Percentiles rank a stretch among this genome's conserved stretches.
Evolutionary conservation across 306 rosid genomes (phyloP).

Genomic region (Corylus americana): DNA sequence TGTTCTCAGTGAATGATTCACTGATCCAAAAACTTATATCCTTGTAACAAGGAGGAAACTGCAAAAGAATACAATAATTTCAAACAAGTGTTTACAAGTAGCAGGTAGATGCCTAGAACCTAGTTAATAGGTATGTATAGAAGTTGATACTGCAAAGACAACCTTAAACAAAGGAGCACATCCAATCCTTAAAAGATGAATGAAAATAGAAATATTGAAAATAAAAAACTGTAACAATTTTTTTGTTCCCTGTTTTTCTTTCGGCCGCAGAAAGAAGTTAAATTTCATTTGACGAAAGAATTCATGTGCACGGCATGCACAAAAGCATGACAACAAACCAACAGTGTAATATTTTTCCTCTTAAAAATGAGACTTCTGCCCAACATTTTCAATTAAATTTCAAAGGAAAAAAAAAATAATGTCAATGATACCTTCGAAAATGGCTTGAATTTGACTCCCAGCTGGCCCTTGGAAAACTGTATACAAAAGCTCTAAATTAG

Average conservation of each 20-base stretch:
- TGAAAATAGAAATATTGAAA: no score
- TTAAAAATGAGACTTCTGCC: background rate
- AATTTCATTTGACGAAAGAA: background rate
- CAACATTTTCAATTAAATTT: background rate
- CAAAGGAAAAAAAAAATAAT: background rate
- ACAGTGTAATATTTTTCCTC: background rate
- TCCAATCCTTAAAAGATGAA: background rate
- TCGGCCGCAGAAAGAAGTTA: background rate
- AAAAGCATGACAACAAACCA: background rate
- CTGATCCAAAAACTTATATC: conserved; percentile 94
- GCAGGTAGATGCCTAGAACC: background rate
- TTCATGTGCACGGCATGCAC: background rate
- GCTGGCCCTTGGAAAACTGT: conserved; percentile 75
- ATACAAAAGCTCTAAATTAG: conserved; percentile 29
- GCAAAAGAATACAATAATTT: conserved; percentile 24
- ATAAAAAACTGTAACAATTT: background rate
- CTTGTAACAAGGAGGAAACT: conserved; percentile 97
- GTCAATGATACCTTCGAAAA: conserved; percentile 80
- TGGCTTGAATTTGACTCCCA: conserved; percentile 87
- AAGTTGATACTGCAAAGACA: background rate
- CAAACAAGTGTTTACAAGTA: background rate
- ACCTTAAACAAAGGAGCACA: background rate
- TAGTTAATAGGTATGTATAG: background rate
- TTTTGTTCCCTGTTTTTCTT: background rate
- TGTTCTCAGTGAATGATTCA: conserved; percentile 88